Conservation (phyloP, 495 filamentous ascomycete species). For the Extremus antarcticus region DNA sequence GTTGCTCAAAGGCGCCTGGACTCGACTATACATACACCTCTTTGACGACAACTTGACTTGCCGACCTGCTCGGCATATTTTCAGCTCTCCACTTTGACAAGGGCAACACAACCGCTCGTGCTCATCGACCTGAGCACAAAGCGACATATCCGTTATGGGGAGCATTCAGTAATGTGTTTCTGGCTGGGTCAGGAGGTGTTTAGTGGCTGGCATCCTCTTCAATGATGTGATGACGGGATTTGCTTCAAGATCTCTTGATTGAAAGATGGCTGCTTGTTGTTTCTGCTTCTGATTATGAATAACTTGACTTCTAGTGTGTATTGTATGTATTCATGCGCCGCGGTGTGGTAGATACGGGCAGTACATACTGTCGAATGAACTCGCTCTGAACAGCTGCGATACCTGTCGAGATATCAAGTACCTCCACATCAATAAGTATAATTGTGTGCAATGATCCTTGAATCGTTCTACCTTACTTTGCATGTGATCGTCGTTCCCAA, state of each 20-base stretch:
- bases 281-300: not conserved
- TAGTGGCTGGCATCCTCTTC: not conserved
- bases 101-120: too few species aligned
- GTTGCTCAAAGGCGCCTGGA: too few species aligned
- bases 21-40: not conserved
- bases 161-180: constrained; percentile 8
- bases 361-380: too few species aligned
- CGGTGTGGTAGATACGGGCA: not conserved
- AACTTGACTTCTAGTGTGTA: not conserved
- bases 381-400: too few species aligned
- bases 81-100: not conserved
- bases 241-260: not conserved
- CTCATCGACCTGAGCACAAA: too few species aligned
- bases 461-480: too few species aligned
- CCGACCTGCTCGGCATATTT: not conserved
- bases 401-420: too few species aligned
- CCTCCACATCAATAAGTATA: too few species aligned
- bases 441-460: too few species aligned
- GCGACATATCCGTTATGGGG: too few species aligned
- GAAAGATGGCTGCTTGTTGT: not conserved
- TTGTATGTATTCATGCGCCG: not conserved
- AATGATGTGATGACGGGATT: not conserved
- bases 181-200: not conserved
- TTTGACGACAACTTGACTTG: not conserved
- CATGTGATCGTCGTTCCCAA: too few species aligned